Conservation (phyloP, 768 basidiomycete genomes). For the Mrakia blollopis region DNA sequence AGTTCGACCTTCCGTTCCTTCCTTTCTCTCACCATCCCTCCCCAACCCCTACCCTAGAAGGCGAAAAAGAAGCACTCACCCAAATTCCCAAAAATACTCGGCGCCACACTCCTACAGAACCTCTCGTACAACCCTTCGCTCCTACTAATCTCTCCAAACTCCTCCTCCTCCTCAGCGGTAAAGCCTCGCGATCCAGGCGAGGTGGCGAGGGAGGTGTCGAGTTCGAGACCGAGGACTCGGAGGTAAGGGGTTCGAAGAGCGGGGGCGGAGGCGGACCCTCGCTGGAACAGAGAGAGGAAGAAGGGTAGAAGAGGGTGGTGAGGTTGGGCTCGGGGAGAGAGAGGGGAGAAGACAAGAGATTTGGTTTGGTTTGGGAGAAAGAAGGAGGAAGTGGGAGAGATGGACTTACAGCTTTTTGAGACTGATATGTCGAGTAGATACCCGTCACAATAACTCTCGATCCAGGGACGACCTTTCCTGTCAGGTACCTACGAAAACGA, state of each 20-base stretch:
- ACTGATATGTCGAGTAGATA: slow-evolving; percentile 93
- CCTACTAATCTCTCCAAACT: slow-evolving; percentile 84
- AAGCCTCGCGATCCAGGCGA: slow-evolving; percentile 77
- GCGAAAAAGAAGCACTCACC: slow-evolving; percentile 52
- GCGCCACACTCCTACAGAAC: slow-evolving; percentile 89
- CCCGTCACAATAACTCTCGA: slow-evolving; percentile 93
- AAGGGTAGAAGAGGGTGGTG: not conserved
- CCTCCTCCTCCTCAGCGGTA: slow-evolving; percentile 93
- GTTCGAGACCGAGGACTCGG: slow-evolving; percentile 83
- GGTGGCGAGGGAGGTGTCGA: slow-evolving; percentile 70
- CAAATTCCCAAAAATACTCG: slow-evolving; percentile 91
- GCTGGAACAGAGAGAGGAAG: slow-evolving; percentile 35
- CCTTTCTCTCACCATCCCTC: not conserved
- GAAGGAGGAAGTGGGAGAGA: slow-evolving; percentile 38
- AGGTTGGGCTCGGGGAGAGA: too few species aligned
- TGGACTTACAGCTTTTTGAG: slow-evolving; percentile 64
- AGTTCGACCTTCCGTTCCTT: too few species aligned
- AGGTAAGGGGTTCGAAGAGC: slow-evolving; percentile 92
- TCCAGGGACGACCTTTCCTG: slow-evolving; percentile 89
- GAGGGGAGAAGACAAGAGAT: too few species aligned
- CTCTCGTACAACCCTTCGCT: slow-evolving; percentile 86
- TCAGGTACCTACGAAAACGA: slow-evolving; percentile 55
- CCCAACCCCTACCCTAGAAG: not conserved
- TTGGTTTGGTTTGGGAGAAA: not conserved
- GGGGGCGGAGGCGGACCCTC: slow-evolving; percentile 60